Percentiles rank a stretch among this genome's conserved stretches.
Conservation (phyloP, 1,284 basidiomycete genomes). For the Trametes hirsuta region DNA sequence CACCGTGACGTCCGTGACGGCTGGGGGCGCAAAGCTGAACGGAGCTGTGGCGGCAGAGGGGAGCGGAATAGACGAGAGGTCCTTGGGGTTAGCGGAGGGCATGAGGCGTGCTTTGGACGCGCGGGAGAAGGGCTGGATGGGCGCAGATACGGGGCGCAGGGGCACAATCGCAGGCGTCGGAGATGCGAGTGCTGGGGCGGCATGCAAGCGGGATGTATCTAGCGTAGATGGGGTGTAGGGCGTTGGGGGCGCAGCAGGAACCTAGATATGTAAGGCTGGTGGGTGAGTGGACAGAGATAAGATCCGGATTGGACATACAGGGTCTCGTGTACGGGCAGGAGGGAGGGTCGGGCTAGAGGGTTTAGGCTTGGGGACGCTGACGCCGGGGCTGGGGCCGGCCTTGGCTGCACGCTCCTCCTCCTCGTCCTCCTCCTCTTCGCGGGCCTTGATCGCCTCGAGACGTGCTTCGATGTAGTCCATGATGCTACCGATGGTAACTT, state of each 20-base stretch:
- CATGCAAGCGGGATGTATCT: slow-evolving; percentile 22
- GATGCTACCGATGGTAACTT: slow-evolving; percentile 71
- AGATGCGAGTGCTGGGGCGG: slow-evolving; percentile 30
- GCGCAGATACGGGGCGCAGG: slow-evolving; percentile 14
- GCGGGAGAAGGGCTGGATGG: slow-evolving; percentile 19
- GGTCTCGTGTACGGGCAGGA: slow-evolving; percentile 9
- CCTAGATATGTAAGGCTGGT: slow-evolving; percentile 7
- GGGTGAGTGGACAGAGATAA: background rate
- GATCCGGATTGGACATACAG: slow-evolving; percentile 12
- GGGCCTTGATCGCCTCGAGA: slow-evolving; percentile 67
- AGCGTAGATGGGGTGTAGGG: slow-evolving; percentile 34
- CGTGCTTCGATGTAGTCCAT: slow-evolving; percentile 73
- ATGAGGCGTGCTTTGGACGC: slow-evolving; percentile 28
- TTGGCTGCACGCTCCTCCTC: slow-evolving; percentile 55
- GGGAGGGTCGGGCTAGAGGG: slow-evolving; percentile 13
- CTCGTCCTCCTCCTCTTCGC: slow-evolving; percentile 79
- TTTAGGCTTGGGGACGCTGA: slow-evolving; percentile 17
- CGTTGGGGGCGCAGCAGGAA: slow-evolving; percentile 10
- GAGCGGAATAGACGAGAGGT: slow-evolving; percentile 19
- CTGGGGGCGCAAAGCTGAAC: slow-evolving; percentile 17
- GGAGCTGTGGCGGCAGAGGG: slow-evolving; percentile 6
- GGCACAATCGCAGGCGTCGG: slow-evolving; percentile 39
- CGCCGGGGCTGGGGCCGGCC: slow-evolving; percentile 25
- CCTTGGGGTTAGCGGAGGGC: slow-evolving; percentile 25
- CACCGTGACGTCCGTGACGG: slow-evolving; percentile 14